Evolutionary conservation across 2,329 filamentous ascomycete genomes (phyloP).

Genomic region (Penicillium hesseltinei): DNA sequence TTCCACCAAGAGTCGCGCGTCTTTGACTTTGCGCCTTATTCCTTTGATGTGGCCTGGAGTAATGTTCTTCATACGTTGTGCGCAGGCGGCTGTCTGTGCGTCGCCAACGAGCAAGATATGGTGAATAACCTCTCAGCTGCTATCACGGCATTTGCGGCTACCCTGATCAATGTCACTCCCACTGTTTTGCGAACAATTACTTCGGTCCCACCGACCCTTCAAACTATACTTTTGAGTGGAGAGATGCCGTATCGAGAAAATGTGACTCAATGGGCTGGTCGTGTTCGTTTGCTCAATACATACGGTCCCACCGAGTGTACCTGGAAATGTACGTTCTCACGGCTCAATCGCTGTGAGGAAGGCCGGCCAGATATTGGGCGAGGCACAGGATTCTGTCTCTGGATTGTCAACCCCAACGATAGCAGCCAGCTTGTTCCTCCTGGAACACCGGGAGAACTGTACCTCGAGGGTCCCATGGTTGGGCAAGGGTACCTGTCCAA

Average conservation of each 20-base stretch:
- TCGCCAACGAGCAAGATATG: conserved; percentile 1
- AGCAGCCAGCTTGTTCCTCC: background rate
- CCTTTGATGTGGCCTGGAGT: background rate
- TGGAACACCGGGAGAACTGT: background rate
- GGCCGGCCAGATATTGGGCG: background rate
- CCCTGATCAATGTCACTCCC: background rate
- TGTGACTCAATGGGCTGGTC: background rate
- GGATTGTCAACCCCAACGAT: background rate
- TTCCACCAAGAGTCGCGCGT: background rate
- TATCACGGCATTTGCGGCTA: background rate
- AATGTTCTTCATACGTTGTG: background rate
- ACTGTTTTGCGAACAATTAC: background rate
- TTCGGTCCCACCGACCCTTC: background rate
- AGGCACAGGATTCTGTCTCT: background rate
- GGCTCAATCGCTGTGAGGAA: background rate
- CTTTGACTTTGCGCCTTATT: conserved; percentile 1
- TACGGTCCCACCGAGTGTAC: background rate
- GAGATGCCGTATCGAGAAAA: conserved; percentile 1
- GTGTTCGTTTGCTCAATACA: background rate
- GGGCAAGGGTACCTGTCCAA: background rate
- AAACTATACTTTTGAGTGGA: background rate
- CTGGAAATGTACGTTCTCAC: background rate
- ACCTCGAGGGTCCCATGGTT: background rate
- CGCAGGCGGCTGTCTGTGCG: background rate
- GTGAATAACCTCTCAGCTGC: background rate